Evolutionary conservation across 495 filamentous ascomycete species (phyloP), one percentile per base, ranked within the genome.

Genomic region (Penicillium ucsense): DNA sequence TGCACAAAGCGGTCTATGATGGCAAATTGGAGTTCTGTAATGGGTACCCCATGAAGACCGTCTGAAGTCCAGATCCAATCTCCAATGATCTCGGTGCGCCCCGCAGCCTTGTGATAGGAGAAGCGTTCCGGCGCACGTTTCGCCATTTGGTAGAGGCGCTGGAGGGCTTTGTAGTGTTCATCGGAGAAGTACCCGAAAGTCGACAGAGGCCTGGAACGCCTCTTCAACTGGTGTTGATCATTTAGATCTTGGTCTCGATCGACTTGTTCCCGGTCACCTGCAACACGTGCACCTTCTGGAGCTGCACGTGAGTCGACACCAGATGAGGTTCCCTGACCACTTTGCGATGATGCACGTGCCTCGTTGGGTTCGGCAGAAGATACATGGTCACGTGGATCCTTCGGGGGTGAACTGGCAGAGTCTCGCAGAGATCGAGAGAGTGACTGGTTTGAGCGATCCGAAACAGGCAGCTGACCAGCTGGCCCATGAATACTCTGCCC

Each of bases 31-130:
- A 62, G 57, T 57, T 72, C 66, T 8, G 70, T 70, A 51, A 73
- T 66, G 11, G 68, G 68, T 4, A 71, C 64, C 41, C 70, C 71
- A 46, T 71, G 63, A 40, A 52, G 55, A 10, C 66, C 66, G 51
- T 72, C 64, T 20, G 68, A 70, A 2, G 67, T 71, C 68, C 68
- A 73, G 28, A 73, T 67, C 60, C 66, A 71, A 58, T 73, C 68
- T 30, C 71, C 68, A 33, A 73, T 63, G 40, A 73, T 73, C 11
- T 64, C 56, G 33, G 64, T 55, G 38, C 69, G 70, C 10, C 61
- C 60, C 8, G 59, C 51, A 9, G 62, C 50, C n/a, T 69, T 56
- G 39, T 63, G 50, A 44, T 72, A 73, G 28, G 64, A 60, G 46
- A 72, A 70, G 6, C 55, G 63, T 32, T 68, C 64, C 5, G 71